Evolutionary conservation across 2,329 filamentous ascomycete genomes (phyloP).

Genomic region (Aspergillus niger): DNA sequence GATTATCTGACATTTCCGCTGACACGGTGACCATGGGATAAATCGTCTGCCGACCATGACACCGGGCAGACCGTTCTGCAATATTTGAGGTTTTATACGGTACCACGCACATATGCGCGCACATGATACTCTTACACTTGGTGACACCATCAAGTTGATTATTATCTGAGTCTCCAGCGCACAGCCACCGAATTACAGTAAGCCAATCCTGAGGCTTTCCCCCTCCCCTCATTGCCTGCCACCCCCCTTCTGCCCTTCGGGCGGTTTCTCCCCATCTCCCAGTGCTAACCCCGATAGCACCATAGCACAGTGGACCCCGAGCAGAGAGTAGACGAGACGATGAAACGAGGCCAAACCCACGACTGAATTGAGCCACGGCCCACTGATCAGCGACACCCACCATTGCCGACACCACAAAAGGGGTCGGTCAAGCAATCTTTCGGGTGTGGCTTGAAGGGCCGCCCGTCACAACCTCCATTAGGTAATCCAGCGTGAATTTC

Average conservation of each 20-base stretch:
- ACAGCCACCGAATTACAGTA: too few relatives aligned
- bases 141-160: too few relatives aligned
- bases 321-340: neutral
- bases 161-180: too few relatives aligned
- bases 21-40: neutral
- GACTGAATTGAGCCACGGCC: conserved; percentile 4
- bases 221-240: neutral
- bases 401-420: neutral
- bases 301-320: conserved; percentile 3
- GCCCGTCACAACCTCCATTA: neutral
- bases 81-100: neutral
- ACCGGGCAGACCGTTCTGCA: neutral
- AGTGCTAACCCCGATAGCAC: neutral
- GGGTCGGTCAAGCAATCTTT: neutral
- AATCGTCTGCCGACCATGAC: neutral
- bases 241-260: neutral
- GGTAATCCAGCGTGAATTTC: neutral
- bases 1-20: neutral
- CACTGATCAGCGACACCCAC: conserved; percentile 16
- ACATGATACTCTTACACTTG: neutral
- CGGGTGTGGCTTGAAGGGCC: neutral
- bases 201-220: neutral
- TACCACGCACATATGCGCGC: neutral
- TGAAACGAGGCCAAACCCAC: conserved; percentile 3
- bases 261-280: neutral